Percentiles rank a stretch among this genome's conserved stretches.
Conservation (phyloP, 495 filamentous ascomycete species). For the Tuber brumale region DNA sequence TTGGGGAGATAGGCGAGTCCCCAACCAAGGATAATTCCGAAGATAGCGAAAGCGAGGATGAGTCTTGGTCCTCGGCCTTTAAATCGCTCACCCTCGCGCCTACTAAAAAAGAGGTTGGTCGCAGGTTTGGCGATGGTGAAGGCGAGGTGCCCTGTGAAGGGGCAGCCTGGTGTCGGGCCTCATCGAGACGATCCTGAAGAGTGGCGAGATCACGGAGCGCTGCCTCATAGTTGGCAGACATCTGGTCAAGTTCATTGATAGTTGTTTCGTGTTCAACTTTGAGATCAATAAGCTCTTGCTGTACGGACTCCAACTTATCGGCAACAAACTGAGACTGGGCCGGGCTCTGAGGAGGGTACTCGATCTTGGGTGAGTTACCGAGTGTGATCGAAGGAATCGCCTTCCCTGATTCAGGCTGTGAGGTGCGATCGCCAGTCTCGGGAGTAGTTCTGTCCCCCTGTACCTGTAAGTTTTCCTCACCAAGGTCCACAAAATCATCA, state of each 20-base stretch:
- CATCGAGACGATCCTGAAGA: slow-evolving; percentile 79
- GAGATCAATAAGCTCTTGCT: slow-evolving; percentile 86
- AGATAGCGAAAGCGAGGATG: slow-evolving; percentile 89
- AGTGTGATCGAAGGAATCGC: slow-evolving; percentile 34
- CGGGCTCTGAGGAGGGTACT: slow-evolving; percentile 56
- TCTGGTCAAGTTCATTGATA: slow-evolving; percentile 68
- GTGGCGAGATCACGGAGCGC: slow-evolving; percentile 73
- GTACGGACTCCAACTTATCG: slow-evolving; percentile 87
- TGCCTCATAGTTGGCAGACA: slow-evolving; percentile 85
- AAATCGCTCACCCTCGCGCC: slow-evolving; percentile 67
- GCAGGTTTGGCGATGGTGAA: slow-evolving; percentile 54
- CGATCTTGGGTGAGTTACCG: slow-evolving; percentile 33
- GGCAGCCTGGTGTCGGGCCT: slow-evolving; percentile 63
- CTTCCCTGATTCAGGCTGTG: slow-evolving; percentile 19
- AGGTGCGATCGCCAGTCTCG: slow-evolving; percentile 23
- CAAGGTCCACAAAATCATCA: slow-evolving; percentile 15
- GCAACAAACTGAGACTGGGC: slow-evolving; percentile 78
- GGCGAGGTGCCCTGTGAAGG: slow-evolving; percentile 47
- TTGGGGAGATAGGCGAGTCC: slow-evolving; percentile 58
- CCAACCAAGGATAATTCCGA: slow-evolving; percentile 92
- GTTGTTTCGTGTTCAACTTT: slow-evolving; percentile 83
- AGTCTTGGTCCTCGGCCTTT: slow-evolving; percentile 70
- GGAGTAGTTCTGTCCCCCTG: slow-evolving; percentile 2
- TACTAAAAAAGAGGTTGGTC: slow-evolving; percentile 90
- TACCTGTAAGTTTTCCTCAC: not conserved